Base-by-base conservation (phyloP, 208 protist species). In the Trypanosoma caninum region DNA sequence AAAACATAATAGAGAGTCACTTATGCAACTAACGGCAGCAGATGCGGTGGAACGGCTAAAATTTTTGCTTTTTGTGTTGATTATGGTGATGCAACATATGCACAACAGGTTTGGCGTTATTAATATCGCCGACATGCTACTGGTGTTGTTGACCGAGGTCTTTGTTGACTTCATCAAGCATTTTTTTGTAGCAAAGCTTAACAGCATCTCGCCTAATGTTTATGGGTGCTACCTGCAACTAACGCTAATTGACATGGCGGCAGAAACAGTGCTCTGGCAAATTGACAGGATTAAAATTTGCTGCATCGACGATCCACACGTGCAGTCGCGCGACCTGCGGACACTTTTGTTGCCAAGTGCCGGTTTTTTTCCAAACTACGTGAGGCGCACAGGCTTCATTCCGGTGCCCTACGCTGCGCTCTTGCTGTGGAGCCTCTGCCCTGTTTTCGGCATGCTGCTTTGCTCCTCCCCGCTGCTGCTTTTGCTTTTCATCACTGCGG, bases 21-120 rank as follows among this genome's bases (percentile, higher is more conserved):
- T 97, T 8, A 84, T 94, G 59, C 78, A 89, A 45, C 63, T 97
- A 13, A 72, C 76, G 10, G 91, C 86, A 58, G 58, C 77, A 28
- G 93, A 98, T 69, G 80, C 94, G 25, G 81, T 98, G 3, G 95
- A 98, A 64, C 52, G 95, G 28, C 82, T 97, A 51, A 77, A 96
- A 59, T 55, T 92, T 10, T 59, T 93, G 16, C 54, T 92, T 2
- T 97, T 91, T 63, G 54, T 96, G n/a, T n/a, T 83, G 1, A 67
- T 97, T 13, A 90, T 97, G 35, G 38, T 64, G 2, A 37, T 92
- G 11, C 85, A 90, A 47, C 72, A 85, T 40, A 63, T 78, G 66
- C 59, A 72, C 28, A 66, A 85, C 30, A 60, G 55, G 44, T 64
- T 76, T 52, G 53, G 64, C 27, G 59, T 51, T 20, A 54, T 79